Evolutionary conservation across 106 monocot species (phyloP).

Genomic region (Narthecium ossifragum): DNA sequence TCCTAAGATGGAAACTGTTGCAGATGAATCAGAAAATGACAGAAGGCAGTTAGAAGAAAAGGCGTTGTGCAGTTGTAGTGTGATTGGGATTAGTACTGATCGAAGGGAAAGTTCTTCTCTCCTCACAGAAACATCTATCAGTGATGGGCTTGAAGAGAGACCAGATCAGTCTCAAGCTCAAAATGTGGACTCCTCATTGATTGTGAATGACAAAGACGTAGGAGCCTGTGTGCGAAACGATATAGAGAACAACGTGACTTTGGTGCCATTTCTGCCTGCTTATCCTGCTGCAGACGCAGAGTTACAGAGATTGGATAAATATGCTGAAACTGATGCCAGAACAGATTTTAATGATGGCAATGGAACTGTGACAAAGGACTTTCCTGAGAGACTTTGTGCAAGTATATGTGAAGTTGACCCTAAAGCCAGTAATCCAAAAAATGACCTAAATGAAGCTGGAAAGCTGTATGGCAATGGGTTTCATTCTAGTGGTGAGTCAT

Average conservation of each 20-base stretch:
- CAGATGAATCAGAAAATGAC: not conserved
- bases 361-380: not conserved
- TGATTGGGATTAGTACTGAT: no score
- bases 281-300: not conserved
- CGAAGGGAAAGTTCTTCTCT: not conserved
- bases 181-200: not conserved
- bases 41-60: not conserved
- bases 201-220: not conserved
- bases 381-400: not conserved
- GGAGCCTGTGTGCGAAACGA: not conserved
- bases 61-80: no score
- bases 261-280: not conserved
- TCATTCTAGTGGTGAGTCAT: not conserved
- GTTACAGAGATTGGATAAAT: not conserved
- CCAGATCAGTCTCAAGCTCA: not conserved
- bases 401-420: not conserved
- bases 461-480: not conserved
- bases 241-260: not conserved
- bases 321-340: not conserved
- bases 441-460: not conserved
- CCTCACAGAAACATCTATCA: not conserved
- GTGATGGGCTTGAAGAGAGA: not conserved
- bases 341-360: not conserved
- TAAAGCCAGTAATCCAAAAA: not conserved
- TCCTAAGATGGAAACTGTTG: not conserved